A percentile compares a stretch with the other conserved stretches of the same genome.
Conservation (phyloP, 164 flowering plant species). For the Taxillus chinensis region DNA sequence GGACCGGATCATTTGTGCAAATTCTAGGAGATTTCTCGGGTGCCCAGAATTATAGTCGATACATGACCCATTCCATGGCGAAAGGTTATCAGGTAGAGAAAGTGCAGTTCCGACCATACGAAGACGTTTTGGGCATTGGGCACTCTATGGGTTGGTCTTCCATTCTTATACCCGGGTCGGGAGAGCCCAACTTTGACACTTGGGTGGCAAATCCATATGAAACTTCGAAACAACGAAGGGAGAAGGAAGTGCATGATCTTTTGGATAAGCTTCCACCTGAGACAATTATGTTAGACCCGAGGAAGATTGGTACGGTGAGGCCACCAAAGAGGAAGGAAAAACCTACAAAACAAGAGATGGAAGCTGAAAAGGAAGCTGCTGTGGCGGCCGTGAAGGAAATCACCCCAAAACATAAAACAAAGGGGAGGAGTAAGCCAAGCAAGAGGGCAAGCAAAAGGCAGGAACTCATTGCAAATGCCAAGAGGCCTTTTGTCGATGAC, state of each 20-base stretch:
- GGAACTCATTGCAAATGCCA: constrained; percentile 44
- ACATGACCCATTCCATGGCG: constrained; percentile 72
- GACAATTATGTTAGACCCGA: constrained; percentile 77
- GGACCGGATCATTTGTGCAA: constrained; percentile 57
- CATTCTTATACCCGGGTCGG: constrained; percentile 83
- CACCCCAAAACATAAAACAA: constrained; percentile 56
- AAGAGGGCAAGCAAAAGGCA: constrained; percentile 50
- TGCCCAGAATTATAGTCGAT: constrained; percentile 43
- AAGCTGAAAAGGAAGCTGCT: constrained; percentile 68
- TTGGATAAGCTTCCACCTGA: constrained; percentile 94
- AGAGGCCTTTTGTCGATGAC: constrained; percentile 66
- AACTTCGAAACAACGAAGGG: constrained; percentile 67
- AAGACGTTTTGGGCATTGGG: constrained; percentile 81
- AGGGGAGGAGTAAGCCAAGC: constrained; percentile 81
- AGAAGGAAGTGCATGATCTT: constrained; percentile 72
- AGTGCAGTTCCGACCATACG: constrained; percentile 67
- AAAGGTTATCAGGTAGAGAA: constrained; percentile 74
- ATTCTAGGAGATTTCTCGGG: constrained; percentile 46
- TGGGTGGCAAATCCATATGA: constrained; percentile 94
- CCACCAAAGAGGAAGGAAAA: constrained; percentile 43
- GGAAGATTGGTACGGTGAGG: constrained; percentile 60
- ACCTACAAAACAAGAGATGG: constrained; percentile 47
- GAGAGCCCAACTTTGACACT: constrained; percentile 92
- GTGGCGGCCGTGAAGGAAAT: constrained; percentile 43
- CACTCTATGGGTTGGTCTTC: constrained; percentile 88